These are phyloP conservation scores for Arachis hypogaea DNA, from an alignment of 306 rosid species.

Conservation along the genomic window DNA sequence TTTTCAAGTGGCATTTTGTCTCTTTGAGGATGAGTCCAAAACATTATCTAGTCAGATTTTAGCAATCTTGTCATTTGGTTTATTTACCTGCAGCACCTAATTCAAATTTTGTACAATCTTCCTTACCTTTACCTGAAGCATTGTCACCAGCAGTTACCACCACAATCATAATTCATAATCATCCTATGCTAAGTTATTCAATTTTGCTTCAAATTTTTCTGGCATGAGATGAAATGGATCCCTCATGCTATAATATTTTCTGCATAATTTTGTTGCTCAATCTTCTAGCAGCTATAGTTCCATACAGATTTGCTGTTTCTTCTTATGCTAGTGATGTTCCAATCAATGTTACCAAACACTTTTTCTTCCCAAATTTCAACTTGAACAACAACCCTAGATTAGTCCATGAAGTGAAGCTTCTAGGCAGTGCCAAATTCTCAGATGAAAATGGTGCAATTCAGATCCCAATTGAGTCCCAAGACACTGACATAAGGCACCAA, in stretches of 20 bases:
- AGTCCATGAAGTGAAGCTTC: constrained; percentile 59
- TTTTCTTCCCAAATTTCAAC: constrained; percentile 62
- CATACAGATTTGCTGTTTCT: constrained; percentile 25
- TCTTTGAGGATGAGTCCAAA: not conserved
- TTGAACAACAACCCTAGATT: constrained; percentile 49
- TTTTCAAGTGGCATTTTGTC: constrained; percentile 6
- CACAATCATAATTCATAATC: not conserved
- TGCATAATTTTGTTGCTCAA: constrained; percentile 28
- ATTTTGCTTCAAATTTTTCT: not conserved
- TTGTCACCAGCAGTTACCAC: not conserved
- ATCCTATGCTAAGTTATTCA: constrained; percentile 17
- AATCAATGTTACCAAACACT: constrained; percentile 60
- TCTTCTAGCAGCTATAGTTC: constrained; percentile 27
- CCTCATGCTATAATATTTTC: constrained; percentile 22
- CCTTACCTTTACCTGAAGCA: constrained; percentile 9
- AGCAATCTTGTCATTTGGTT: constrained; percentile 3
- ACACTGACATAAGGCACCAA: constrained; percentile 53
- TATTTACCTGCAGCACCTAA: constrained; percentile 25
- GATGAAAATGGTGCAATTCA: constrained; percentile 54
- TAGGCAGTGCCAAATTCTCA: constrained; percentile 72
- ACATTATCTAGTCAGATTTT: constrained; percentile 28
- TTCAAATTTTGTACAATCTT: not conserved
- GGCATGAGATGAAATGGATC: constrained; percentile 42
- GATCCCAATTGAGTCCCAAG: constrained; percentile 63
- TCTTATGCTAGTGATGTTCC: constrained; percentile 54